Evolutionary conservation across 2,329 filamentous ascomycete species (phyloP).

Genomic region (Sodiomyces alkalinus): DNA sequence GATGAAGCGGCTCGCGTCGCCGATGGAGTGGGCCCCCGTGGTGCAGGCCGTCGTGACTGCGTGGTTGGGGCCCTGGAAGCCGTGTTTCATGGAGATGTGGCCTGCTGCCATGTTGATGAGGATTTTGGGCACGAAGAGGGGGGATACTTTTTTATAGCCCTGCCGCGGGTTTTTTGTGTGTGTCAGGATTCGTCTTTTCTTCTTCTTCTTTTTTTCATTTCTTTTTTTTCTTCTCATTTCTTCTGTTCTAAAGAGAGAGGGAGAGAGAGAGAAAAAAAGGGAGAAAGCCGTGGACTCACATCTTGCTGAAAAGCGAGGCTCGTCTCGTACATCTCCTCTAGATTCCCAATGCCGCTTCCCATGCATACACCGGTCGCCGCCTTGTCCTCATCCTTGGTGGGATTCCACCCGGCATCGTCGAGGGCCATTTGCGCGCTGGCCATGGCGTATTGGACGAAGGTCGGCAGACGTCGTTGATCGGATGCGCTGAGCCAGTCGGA

Average conservation of each 20-base stretch:
- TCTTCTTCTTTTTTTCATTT: too few relatives aligned
- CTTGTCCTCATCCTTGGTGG: constrained; percentile 41
- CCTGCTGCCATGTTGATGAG: constrained; percentile 92
- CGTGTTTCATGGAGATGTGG: constrained; percentile 85
- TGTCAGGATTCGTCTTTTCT: constrained; percentile 8
- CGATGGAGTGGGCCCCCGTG: constrained; percentile 86
- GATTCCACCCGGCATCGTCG: constrained; percentile 64
- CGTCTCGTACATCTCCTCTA: constrained; percentile 80
- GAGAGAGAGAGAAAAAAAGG: constrained; percentile 1
- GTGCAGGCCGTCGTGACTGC: constrained; percentile 90
- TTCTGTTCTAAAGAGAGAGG: not conserved
- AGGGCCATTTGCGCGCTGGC: constrained; percentile 78
- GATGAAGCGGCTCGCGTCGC: constrained; percentile 86
- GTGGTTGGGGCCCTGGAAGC: constrained; percentile 84
- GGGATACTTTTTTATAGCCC: constrained; percentile 89
- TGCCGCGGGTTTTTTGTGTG: constrained; percentile 17
- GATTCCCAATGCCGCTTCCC: constrained; percentile 87
- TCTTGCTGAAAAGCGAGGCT: constrained; percentile 60
- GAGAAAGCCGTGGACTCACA: constrained; percentile 30
- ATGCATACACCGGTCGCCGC: constrained; percentile 81
- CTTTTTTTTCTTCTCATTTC: constrained; percentile 2
- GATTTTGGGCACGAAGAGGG: constrained; percentile 81
- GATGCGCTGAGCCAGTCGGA: constrained; percentile 36
- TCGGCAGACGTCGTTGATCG: constrained; percentile 67
- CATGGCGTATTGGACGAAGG: constrained; percentile 82